Conservation (phyloP, 352 stramenopile species). For the Phytophthora hybrid region DNA sequence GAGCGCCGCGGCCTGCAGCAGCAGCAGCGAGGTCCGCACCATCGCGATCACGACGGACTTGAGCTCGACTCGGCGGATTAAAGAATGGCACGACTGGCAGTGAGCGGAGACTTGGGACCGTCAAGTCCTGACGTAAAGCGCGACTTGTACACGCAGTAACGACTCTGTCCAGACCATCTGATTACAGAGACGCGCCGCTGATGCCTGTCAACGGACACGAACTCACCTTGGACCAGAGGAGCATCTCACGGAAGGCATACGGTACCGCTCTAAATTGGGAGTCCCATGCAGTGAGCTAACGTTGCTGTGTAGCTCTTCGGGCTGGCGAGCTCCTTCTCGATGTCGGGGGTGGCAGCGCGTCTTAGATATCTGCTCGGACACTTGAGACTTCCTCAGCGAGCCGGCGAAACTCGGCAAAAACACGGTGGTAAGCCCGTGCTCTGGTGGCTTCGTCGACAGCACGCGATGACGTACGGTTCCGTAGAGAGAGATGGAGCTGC, state of each 20-base stretch:
- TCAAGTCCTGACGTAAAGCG: slow-evolving; percentile 10
- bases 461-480: slow-evolving; percentile 19
- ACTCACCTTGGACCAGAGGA: background rate
- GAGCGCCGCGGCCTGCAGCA: slow-evolving; percentile 16
- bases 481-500: slow-evolving; percentile 13
- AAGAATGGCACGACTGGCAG: slow-evolving; percentile 25
- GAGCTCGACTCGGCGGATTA: slow-evolving; percentile 32
- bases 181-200: slow-evolving; percentile 2
- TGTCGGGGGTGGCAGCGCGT: background rate
- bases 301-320: no score
- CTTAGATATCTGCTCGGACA: background rate
- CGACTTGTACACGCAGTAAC: background rate
- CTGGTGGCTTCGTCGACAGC: slow-evolving; percentile 26
- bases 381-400: background rate
- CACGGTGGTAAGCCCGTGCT: slow-evolving; percentile 2
- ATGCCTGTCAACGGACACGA: background rate
- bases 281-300: background rate
- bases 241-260: background rate
- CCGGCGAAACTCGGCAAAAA: slow-evolving; percentile 20
- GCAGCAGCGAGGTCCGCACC: slow-evolving; percentile 19
- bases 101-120: background rate
- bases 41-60: slow-evolving; percentile 2
- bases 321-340: background rate
- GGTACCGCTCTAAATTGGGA: no score
- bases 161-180: slow-evolving; percentile 12